phyloP scores from a whole-genome alignment of 179 eudicot species.

The Silene noctiflora region DNA sequence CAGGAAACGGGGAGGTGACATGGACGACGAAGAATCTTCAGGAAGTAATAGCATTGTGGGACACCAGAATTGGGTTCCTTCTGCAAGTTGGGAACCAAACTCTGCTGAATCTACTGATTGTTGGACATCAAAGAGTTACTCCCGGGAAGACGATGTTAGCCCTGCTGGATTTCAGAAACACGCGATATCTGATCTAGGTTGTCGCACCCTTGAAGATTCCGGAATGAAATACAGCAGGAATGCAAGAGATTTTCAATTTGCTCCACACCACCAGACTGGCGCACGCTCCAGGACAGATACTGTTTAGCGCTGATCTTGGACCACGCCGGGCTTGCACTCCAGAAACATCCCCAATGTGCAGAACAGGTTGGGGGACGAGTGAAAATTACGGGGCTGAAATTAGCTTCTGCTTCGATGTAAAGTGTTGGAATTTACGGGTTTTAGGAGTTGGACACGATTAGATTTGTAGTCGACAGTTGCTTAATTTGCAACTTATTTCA shows the following conservation, averaged over 20 bases:
- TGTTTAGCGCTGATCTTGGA: neutral
- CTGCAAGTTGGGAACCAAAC: constrained; percentile 81
- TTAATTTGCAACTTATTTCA: constrained; percentile 29
- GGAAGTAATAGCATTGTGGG: constrained; percentile 71
- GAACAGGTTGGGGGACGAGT: neutral
- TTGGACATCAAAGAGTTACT: constrained; percentile 49
- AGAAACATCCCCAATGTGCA: constrained; percentile 8
- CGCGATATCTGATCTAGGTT: constrained; percentile 26
- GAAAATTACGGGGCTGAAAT: no score
- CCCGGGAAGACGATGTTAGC: constrained; percentile 28
- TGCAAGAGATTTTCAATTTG: constrained; percentile 9
- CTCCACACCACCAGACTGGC: constrained; percentile 20
- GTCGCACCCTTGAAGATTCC: constrained; percentile 21
- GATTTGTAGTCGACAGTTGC: constrained; percentile 32
- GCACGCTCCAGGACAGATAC: constrained; percentile 17
- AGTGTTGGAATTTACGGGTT: neutral
- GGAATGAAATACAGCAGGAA: constrained; percentile 18
- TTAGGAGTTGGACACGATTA: constrained; percentile 9
- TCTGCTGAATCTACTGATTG: constrained; percentile 79
- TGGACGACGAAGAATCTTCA: constrained; percentile 69
- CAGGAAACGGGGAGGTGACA: constrained; percentile 53
- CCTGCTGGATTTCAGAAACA: constrained; percentile 33
- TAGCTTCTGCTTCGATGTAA: constrained; percentile 30
- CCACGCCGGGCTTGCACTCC: neutral
- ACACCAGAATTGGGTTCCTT: constrained; percentile 51